A percentile compares a stretch with the other conserved stretches of the same genome.
These are phyloP conservation scores for Byssothecium circinans DNA, from an alignment of 2,329 filamentous ascomycete genomes.

Conservation along the genomic window DNA sequence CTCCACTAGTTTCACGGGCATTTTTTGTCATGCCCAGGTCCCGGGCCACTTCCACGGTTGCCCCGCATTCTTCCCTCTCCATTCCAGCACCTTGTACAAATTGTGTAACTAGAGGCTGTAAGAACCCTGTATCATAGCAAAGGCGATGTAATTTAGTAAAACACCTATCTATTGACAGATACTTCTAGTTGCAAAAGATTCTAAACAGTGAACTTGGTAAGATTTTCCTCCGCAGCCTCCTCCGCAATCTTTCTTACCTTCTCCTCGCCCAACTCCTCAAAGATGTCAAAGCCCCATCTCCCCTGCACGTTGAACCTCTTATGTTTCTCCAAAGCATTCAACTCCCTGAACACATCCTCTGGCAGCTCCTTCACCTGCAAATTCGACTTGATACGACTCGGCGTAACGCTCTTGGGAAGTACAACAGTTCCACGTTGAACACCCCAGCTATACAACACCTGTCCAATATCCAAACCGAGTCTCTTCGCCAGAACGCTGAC, in stretches of 20 bases:
- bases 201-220: constrained; percentile 22
- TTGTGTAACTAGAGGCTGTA: background rate
- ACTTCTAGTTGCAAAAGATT: background rate
- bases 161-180: no score
- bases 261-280: constrained; percentile 25
- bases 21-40: background rate
- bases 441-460: constrained; percentile 77
- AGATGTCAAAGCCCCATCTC: constrained; percentile 29
- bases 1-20: background rate
- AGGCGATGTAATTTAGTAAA: background rate
- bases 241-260: constrained; percentile 23
- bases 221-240: constrained; percentile 21
- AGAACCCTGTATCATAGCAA: background rate
- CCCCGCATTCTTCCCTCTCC: no score
- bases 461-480: constrained; percentile 68
- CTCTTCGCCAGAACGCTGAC: no score
- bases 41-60: no score
- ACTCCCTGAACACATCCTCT: constrained; percentile 67
- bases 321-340: constrained; percentile 50
- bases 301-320: constrained; percentile 29
- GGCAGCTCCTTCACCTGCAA: constrained; percentile 67
- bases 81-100: background rate
- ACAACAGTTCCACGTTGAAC: constrained; percentile 77
- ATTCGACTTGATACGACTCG: constrained; percentile 72
- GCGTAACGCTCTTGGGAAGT: constrained; percentile 79